These are phyloP conservation scores for Knufia petricola DNA, from an alignment of 2,329 filamentous ascomycete genomes.

Conservation along the genomic window DNA sequence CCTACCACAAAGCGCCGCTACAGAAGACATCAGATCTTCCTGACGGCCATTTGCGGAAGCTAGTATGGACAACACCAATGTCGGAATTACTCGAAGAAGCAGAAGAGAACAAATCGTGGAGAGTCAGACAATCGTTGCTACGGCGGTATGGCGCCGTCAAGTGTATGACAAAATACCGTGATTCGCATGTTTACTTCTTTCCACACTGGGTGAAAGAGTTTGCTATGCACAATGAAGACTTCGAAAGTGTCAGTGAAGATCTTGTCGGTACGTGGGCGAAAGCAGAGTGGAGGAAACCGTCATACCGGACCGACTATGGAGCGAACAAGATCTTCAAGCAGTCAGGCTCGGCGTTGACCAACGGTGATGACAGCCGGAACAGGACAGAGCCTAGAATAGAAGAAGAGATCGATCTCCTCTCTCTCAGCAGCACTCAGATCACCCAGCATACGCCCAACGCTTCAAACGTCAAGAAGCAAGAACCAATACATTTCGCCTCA, in stretches of 20 bases:
- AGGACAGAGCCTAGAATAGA: conserved; percentile 33
- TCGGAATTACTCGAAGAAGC: conserved; percentile 78
- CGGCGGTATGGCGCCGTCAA: conserved; percentile 64
- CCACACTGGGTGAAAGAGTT: conserved; percentile 86
- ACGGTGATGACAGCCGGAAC: not conserved
- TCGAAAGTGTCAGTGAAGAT: conserved; percentile 86
- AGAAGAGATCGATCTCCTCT: conserved; percentile 46
- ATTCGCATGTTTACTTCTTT: conserved; percentile 91
- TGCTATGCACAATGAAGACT: conserved; percentile 64
- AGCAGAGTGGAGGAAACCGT: conserved; percentile 67
- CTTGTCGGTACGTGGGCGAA: conserved; percentile 95
- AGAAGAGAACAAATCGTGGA: conserved; percentile 55
- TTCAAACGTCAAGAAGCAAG: conserved; percentile 12
- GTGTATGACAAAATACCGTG: conserved; percentile 74
- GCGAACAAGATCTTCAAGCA: conserved; percentile 44
- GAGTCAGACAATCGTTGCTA: conserved; percentile 66
- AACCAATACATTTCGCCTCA: conserved; percentile 24
- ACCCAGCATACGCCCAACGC: conserved; percentile 18
- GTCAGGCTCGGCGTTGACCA: not conserved
- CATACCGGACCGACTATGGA: conserved; percentile 18
- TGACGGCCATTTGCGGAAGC: conserved; percentile 43
- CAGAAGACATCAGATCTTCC: conserved; percentile 52
- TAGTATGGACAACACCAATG: conserved; percentile 80
- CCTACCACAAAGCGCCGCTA: conserved; percentile 41
- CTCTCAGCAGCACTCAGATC: conserved; percentile 45